Conservation (phyloP, 2,329 filamentous ascomycete genomes). For the Uncinocarpus reesii region DNA sequence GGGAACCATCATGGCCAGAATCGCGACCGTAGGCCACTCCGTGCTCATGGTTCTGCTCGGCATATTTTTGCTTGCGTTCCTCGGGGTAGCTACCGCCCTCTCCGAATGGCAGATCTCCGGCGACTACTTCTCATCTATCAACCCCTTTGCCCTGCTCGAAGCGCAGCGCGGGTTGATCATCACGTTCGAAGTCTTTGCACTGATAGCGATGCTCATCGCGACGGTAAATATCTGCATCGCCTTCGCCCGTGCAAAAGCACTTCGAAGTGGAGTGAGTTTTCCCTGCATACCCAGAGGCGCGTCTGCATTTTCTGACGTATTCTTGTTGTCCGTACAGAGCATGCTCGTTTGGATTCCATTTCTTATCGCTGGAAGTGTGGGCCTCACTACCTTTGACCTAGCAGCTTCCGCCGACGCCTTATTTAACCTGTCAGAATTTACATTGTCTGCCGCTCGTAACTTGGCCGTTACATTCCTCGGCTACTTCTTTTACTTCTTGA, state of each 20-base stretch:
- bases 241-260: background rate
- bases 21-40: constrained; percentile 4
- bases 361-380: background rate
- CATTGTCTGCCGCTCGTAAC: background rate
- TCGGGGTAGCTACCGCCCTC: background rate
- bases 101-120: background rate
- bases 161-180: background rate
- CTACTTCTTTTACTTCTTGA: background rate
- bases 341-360: background rate
- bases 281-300: background rate
- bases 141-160: background rate
- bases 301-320: background rate
- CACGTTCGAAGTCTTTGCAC: constrained; percentile 4
- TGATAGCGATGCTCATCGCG: constrained; percentile 6
- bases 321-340: background rate
- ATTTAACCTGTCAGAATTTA: background rate
- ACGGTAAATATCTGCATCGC: background rate
- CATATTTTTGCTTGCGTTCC: constrained; percentile 4
- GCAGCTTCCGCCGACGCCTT: background rate
- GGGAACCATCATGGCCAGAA: constrained; percentile 1
- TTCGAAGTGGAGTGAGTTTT: constrained; percentile 4
- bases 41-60: constrained; percentile 9
- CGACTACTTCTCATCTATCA: background rate
- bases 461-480: background rate
- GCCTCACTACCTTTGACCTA: background rate